phyloP scores from a whole-genome alignment of 768 basidiomycete species.

The Trametes cinnabarina region DNA sequence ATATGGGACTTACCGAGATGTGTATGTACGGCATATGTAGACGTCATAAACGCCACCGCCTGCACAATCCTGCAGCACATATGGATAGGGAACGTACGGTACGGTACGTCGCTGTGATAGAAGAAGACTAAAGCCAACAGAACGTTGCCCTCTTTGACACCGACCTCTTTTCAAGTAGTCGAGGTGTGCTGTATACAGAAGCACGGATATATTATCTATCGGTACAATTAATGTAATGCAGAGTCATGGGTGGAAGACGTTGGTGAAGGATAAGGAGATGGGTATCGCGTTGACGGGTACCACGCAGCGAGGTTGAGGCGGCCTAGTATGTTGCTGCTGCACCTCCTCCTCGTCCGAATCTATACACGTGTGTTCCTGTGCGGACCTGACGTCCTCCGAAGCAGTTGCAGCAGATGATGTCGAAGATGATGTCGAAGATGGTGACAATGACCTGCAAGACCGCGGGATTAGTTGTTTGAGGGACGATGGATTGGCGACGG shows the following conservation, averaged over 20 bases:
- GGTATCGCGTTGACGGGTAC: neutral
- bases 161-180: too few species aligned
- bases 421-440: slow-evolving; percentile 60
- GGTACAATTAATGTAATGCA: neutral
- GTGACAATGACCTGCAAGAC: slow-evolving; percentile 56
- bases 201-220: neutral
- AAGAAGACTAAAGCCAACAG: too few species aligned
- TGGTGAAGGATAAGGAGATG: neutral
- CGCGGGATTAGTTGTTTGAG: neutral
- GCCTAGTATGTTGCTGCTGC: slow-evolving; percentile 6
- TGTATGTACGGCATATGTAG: too few species aligned
- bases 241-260: neutral
- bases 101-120: too few species aligned
- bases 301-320: neutral
- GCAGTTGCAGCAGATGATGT: slow-evolving; percentile 44
- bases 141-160: too few species aligned
- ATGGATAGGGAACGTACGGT: too few species aligned
- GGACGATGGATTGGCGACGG: neutral
- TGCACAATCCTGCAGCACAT: too few species aligned
- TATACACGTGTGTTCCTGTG: slow-evolving; percentile 28
- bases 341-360: slow-evolving; percentile 22
- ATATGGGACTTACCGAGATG: too few species aligned
- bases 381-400: slow-evolving; percentile 28
- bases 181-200: too few species aligned
- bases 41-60: too few species aligned